Conservation (phyloP, 164 flowering plant genomes). For the Chimonanthus praecox region DNA sequence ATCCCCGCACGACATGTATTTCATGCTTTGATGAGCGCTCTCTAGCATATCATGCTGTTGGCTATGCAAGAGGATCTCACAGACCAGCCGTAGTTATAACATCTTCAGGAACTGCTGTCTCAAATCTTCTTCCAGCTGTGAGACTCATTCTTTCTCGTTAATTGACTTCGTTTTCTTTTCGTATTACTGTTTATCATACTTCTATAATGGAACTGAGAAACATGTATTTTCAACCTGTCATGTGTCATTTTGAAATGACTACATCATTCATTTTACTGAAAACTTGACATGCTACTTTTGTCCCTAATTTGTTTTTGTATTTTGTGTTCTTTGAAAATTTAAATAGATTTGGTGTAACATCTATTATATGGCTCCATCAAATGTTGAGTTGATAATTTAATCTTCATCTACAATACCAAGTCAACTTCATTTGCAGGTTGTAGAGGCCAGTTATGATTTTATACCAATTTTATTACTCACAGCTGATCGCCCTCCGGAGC, state of each 20-base stretch:
- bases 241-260: background rate
- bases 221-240: background rate
- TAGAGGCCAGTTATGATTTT: slow-evolving; percentile 92
- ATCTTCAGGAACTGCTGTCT: slow-evolving; percentile 98
- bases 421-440: slow-evolving; percentile 49
- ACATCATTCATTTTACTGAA: background rate
- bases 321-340: background rate
- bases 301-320: background rate
- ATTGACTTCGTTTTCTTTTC: background rate
- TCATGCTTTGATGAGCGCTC: slow-evolving; percentile 92
- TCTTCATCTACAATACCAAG: background rate
- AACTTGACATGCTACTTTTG: background rate
- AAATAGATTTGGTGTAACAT: background rate
- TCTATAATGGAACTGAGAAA: background rate
- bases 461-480: slow-evolving; percentile 80
- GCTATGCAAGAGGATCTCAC: slow-evolving; percentile 80
- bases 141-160: slow-evolving; percentile 19
- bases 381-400: background rate
- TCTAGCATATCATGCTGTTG: slow-evolving; percentile 92
- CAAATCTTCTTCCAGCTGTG: slow-evolving; percentile 96
- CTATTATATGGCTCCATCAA: background rate
- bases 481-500: slow-evolving; percentile 98
- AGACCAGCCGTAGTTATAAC: slow-evolving; percentile 86
- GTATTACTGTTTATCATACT: background rate
- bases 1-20: slow-evolving; percentile 63